Evolutionary conservation across 345 rosid genomes (phyloP), one percentile per base, ranked within the genome.

Genomic region (Eucalyptus curtisii): DNA sequence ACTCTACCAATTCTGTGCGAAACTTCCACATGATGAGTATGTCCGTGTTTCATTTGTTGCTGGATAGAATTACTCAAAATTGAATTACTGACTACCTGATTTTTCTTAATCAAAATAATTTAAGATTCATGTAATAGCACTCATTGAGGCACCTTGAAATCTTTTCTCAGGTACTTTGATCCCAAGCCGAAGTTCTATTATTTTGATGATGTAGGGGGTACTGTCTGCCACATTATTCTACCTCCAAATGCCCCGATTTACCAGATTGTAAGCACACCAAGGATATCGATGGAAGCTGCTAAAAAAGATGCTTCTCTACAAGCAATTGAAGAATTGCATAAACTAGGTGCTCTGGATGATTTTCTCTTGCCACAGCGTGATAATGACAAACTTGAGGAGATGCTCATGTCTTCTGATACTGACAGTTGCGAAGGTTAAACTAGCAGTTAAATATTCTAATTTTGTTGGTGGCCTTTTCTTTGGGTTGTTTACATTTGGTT

Each of bases 11-110:
- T 97, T 96, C 91, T 97, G 99, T 93, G 93, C 99, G 49, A 95
- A 94, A 92, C 97, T 97, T 76, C 97, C 98, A 25, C 99, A 93
- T 90, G 99, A 97, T 88, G 99, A 96, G 99, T 97, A 95, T 91
- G 96, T 57, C 86, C 89, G 85, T 88, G 31, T 86, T 89, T 85
- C 86, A 87, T 86, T 89, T 68, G n/a, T 31, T 81, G 49, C 86
- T 79, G 84, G 47, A 59, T 44, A 31, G 50, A 55, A 82, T 45
- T 82, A 20, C 40, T n/a, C 47, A 22, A 24, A 55, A 37, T 33
- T 86, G 66, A 45, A 19, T 87, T 86, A 90, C 88, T 88, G 40
- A 44, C 31, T 24, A 30, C 71, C n/a, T 37, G 27, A 86, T 71
- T 37, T 37, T 37, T 71, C 45, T 19, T 33, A 37, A 71, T 71